These are phyloP conservation scores for Paracoccidioides brasiliensis DNA, from an alignment of 2,329 filamentous ascomycete species.

Conservation along the genomic window DNA sequence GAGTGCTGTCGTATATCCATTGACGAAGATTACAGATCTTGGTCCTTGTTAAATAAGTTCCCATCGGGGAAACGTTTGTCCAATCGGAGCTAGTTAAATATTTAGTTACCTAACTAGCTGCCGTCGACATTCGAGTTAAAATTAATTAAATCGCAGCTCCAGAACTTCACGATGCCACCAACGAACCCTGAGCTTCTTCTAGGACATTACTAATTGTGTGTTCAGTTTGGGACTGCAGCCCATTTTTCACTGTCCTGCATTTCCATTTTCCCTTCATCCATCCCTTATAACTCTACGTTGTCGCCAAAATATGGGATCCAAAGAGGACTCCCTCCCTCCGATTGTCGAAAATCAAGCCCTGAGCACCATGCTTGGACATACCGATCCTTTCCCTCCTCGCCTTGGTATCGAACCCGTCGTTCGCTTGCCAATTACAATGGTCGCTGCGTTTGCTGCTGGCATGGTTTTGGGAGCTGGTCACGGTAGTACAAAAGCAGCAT, in stretches of 20 bases:
- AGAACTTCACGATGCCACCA: not conserved
- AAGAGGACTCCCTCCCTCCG: not conserved
- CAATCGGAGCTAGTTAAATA: not conserved
- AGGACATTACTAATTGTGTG: not conserved
- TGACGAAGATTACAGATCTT: not conserved
- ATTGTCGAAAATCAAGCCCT: not conserved
- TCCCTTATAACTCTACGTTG: no score
- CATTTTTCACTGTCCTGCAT: not conserved
- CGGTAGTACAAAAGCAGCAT: slow-evolving; percentile 58
- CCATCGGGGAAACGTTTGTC: not conserved
- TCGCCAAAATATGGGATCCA: slow-evolving; percentile 11
- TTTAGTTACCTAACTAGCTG: not conserved
- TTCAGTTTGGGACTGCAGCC: not conserved
- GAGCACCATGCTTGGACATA: slow-evolving; percentile 20
- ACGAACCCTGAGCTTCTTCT: not conserved
- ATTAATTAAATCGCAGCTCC: not conserved
- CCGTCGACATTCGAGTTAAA: not conserved
- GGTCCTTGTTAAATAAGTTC: no score
- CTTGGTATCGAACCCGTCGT: slow-evolving; percentile 51
- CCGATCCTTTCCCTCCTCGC: slow-evolving; percentile 27
- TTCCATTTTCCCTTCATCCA: not conserved
- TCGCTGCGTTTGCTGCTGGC: slow-evolving; percentile 54
- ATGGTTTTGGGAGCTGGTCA: slow-evolving; percentile 57
- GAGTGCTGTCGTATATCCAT: not conserved
- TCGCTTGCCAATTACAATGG: slow-evolving; percentile 53